A percentile compares a stretch with the other conserved stretches of the same genome.
Evolutionary conservation across 1,139 yeast species (phyloP).

Genomic region (Pichia sp.): DNA sequence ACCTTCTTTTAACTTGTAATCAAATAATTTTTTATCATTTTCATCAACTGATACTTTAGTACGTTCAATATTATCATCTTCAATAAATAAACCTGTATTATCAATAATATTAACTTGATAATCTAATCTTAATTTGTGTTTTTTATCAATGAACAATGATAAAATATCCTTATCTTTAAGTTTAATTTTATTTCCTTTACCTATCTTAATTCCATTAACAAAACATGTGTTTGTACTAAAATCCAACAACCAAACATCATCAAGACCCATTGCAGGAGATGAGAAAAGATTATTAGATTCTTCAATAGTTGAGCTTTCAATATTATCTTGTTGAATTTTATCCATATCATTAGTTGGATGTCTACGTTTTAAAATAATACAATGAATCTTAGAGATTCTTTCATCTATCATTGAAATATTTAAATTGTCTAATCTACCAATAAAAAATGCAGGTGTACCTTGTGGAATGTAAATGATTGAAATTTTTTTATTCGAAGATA

Average conservation of each 20-base stretch:
- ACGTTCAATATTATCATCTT: slow-evolving; percentile 3
- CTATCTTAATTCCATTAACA: slow-evolving; percentile 54
- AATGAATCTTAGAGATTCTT: slow-evolving; percentile 78
- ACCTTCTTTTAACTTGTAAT: slow-evolving; percentile 11
- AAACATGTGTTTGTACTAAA: slow-evolving; percentile 75
- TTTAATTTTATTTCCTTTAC: slow-evolving; percentile 56
- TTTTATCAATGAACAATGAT: slow-evolving; percentile 57
- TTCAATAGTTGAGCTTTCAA: neutral
- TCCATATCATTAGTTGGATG: slow-evolving; percentile 42
- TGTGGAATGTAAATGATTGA: slow-evolving; percentile 50
- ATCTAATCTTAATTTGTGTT: slow-evolving; percentile 44
- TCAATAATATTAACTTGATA: slow-evolving; percentile 49
- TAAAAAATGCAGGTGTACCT: slow-evolving; percentile 54
- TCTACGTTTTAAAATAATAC: slow-evolving; percentile 56
- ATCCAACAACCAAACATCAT: slow-evolving; percentile 79
- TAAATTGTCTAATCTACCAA: slow-evolving; percentile 55
- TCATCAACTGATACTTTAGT: slow-evolving; percentile 9
- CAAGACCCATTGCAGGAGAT: slow-evolving; percentile 57
- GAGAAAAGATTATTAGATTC: slow-evolving; percentile 39
- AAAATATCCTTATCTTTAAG: slow-evolving; percentile 60
- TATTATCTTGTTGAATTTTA: neutral
- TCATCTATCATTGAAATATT: slow-evolving; percentile 59
- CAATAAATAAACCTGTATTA: slow-evolving; percentile 39
- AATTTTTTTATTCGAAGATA: neutral
- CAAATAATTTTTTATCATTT: slow-evolving; percentile 10